Conservation (phyloP, 2,329 filamentous ascomycete genomes). For the Myriosclerotinia scirpicola region DNA sequence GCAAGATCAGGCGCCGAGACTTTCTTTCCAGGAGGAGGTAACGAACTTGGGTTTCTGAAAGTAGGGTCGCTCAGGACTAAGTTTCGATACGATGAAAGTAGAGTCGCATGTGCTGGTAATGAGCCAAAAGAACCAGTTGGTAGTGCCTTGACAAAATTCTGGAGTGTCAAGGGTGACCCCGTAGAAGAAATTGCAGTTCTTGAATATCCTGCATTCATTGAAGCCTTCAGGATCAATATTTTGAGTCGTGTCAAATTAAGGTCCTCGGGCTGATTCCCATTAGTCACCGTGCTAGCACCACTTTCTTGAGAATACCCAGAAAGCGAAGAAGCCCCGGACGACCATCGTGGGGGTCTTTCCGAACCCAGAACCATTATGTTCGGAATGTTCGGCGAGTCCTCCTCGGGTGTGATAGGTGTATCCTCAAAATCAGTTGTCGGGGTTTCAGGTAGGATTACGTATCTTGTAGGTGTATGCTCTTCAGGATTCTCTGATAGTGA, state of each 20-base stretch:
- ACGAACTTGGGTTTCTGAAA: constrained; percentile 55
- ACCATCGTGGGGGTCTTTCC: constrained; percentile 70
- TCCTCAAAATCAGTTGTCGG: constrained; percentile 96
- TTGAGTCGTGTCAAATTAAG: constrained; percentile 76
- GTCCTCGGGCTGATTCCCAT: constrained; percentile 65
- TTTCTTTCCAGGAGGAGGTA: constrained; percentile 58
- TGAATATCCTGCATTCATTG: constrained; percentile 78
- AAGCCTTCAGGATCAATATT: constrained; percentile 77
- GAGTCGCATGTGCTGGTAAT: constrained; percentile 64
- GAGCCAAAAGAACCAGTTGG: constrained; percentile 77
- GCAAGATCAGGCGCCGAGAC: constrained; percentile 74
- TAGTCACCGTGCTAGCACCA: constrained; percentile 71
- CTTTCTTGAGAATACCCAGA: constrained; percentile 75
- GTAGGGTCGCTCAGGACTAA: constrained; percentile 72
- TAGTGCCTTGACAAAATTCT: constrained; percentile 73
- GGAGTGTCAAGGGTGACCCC: constrained; percentile 55
- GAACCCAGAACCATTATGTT: constrained; percentile 88
- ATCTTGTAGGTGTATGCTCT: constrained; percentile 33
- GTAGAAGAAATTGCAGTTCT: constrained; percentile 47
- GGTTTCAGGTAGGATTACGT: constrained; percentile 64
- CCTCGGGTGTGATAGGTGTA: constrained; percentile 77
- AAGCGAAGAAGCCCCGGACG: constrained; percentile 64
- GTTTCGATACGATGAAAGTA: constrained; percentile 79
- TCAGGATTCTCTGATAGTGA: constrained; percentile 49
- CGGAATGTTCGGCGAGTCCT: constrained; percentile 70